These are phyloP conservation scores for Pseudocercospora macadamiae DNA, from an alignment of 2,329 filamentous ascomycete genomes.

Conservation along the genomic window DNA sequence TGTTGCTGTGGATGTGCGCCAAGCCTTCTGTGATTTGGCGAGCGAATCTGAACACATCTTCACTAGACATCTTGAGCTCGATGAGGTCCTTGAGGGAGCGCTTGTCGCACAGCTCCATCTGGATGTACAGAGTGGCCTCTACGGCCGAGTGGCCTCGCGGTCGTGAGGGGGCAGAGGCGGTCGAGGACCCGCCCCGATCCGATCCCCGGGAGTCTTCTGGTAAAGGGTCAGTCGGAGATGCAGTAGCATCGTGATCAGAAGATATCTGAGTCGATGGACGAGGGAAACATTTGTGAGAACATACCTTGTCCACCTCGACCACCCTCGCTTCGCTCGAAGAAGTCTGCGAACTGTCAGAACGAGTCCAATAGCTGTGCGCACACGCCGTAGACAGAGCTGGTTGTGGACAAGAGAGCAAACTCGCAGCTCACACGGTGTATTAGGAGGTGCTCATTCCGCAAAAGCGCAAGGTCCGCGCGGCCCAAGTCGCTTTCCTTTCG, in stretches of 20 bases:
- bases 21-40: slow-evolving; percentile 89
- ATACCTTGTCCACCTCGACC: slow-evolving; percentile 39
- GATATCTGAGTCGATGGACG: too few species aligned
- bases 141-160: too few species aligned
- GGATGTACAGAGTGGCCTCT: slow-evolving; percentile 88
- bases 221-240: slow-evolving; percentile 23
- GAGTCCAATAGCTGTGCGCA: background rate
- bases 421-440: background rate
- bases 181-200: slow-evolving; percentile 2
- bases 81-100: slow-evolving; percentile 89
- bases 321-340: slow-evolving; percentile 38
- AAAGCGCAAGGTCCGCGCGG: too few species aligned
- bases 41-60: slow-evolving; percentile 87
- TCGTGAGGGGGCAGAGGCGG: background rate
- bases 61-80: slow-evolving; percentile 70
- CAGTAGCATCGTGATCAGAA: too few species aligned
- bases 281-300: background rate
- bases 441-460: too few species aligned
- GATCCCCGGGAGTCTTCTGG: slow-evolving; percentile 21
- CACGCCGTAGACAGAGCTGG: background rate
- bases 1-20: slow-evolving; percentile 83
- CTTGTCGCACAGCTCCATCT: slow-evolving; percentile 98
- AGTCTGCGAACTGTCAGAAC: slow-evolving; percentile 7
- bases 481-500: too few species aligned
- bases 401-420: background rate